Percentiles rank a stretch among this genome's conserved stretches.
These are phyloP conservation scores for Pichia sp. DNA, from an alignment of 1,139 yeast genomes.

Conservation along the genomic window DNA sequence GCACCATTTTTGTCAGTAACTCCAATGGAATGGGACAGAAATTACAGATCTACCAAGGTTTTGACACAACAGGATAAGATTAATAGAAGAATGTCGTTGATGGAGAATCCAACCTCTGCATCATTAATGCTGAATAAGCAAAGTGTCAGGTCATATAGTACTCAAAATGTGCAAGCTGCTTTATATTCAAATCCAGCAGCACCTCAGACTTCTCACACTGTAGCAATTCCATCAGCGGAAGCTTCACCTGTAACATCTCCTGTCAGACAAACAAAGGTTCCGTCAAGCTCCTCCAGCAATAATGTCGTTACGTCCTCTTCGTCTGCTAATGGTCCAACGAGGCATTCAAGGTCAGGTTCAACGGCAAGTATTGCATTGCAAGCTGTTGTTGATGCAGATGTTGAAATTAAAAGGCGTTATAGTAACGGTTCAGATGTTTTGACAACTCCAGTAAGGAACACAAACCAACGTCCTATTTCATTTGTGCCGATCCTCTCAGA, in stretches of 20 bases:
- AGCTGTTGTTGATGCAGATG: constrained; percentile 59
- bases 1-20: constrained; percentile 76
- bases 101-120: constrained; percentile 39
- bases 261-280: constrained; percentile 9
- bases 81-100: constrained; percentile 38
- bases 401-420: constrained; percentile 35
- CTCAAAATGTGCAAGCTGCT: constrained; percentile 38
- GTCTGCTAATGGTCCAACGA: constrained; percentile 1
- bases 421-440: constrained; percentile 23
- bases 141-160: constrained; percentile 43
- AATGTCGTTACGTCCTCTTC: neutral
- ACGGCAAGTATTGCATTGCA: constrained; percentile 64
- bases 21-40: constrained; percentile 85
- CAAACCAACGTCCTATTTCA: constrained; percentile 20
- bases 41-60: constrained; percentile 35
- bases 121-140: constrained; percentile 31
- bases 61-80: constrained; percentile 29
- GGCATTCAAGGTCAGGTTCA: constrained; percentile 34
- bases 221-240: constrained; percentile 41
- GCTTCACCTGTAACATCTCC: constrained; percentile 30
- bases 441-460: constrained; percentile 16
- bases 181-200: constrained; percentile 45
- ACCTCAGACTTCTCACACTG: constrained; percentile 53
- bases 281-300: neutral
- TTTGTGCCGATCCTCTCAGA: constrained; percentile 18